phyloP scores from a whole-genome alignment of 257 asterid genomes.

The Agastache rugosa region DNA sequence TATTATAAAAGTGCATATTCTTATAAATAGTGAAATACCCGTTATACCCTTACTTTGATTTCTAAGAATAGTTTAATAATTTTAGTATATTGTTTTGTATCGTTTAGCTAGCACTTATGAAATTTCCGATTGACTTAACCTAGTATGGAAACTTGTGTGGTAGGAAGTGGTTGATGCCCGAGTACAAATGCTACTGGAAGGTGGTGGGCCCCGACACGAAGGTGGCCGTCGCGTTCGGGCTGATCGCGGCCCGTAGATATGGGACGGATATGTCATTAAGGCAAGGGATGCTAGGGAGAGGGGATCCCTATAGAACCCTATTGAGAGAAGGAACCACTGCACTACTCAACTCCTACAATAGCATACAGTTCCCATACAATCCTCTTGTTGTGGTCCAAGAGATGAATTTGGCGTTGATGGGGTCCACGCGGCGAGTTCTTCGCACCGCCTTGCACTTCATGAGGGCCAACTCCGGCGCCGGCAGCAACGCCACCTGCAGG shows the following conservation, averaged over 20 bases:
- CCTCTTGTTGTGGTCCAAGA: slow-evolving; percentile 60
- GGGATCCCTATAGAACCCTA: slow-evolving; percentile 85
- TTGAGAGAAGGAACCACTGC: slow-evolving; percentile 91
- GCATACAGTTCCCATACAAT: slow-evolving; percentile 66
- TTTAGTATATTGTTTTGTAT: too few relatives aligned
- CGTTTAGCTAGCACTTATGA: not conserved
- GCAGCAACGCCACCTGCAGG: slow-evolving; percentile 57
- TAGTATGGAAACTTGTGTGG: slow-evolving; percentile 1
- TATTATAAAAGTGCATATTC: not conserved
- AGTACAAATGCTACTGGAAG: slow-evolving; percentile 82
- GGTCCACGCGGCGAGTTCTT: slow-evolving; percentile 64
- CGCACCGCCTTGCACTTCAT: slow-evolving; percentile 70
- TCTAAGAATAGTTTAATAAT: not conserved
- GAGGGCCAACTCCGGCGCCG: slow-evolving; percentile 77
- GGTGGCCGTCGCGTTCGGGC: slow-evolving; percentile 74
- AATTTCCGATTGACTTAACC: not conserved
- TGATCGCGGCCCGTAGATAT: slow-evolving; percentile 63
- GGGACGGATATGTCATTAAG: slow-evolving; percentile 76
- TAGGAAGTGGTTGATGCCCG: slow-evolving; percentile 84
- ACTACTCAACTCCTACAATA: slow-evolving; percentile 82
- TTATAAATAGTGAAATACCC: not conserved
- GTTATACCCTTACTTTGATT: too few relatives aligned
- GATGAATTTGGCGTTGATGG: slow-evolving; percentile 74
- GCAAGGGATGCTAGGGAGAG: slow-evolving; percentile 70
- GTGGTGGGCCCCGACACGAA: slow-evolving; percentile 73